Evolutionary conservation across 768 basidiomycete species (phyloP), one percentile per base, ranked within the genome.

Genomic region (Rhizopogon salebrosus): DNA sequence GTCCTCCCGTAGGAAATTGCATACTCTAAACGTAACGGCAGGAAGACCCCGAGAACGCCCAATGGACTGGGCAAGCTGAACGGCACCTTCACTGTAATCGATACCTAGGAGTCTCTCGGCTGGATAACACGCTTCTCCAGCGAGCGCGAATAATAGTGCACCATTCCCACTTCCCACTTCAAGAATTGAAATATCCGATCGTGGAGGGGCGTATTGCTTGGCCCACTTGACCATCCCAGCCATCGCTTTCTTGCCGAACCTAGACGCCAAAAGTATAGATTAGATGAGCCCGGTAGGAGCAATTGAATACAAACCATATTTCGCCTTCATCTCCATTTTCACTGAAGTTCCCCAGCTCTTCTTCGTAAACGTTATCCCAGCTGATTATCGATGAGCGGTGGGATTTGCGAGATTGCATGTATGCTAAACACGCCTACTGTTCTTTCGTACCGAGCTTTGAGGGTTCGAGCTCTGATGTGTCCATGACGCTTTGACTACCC

Each of bases 161-260:
- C 91, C 91, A 57, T 92, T 93, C 1, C 91, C 91, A 51, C 80
- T 82, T 24, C 91, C 91, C 29, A 93, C 75, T 63, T 93, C 91
- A 38, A 92, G 76, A 23, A 87, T 75, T 26, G 66, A 73, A n/a
- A 82, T 75, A 23, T 72, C 65, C 3, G 67, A 59, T 4, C 67
- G 59, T 2, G 80, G 68, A 8, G 87, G 81, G 16, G 81, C 70
- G 54, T 87, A 70, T 34, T 79, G 70, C 31, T 75, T 53, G 0
- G 75, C 72, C 91, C 91, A 92, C 13, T 84, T 75, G 6, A 88
- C 81, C 87, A 92, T 92, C 60, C 89, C 89, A 57, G 83, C 78
- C 4, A 88, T 76, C 34, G 79, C 82, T 55, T 89, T 87, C 48
- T 77, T 72, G 7, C 91, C 90, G 62, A 93, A 93, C 90, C 91